Conservation (phyloP, 2,329 filamentous ascomycete species). For the Cladosporium sp. region DNA sequence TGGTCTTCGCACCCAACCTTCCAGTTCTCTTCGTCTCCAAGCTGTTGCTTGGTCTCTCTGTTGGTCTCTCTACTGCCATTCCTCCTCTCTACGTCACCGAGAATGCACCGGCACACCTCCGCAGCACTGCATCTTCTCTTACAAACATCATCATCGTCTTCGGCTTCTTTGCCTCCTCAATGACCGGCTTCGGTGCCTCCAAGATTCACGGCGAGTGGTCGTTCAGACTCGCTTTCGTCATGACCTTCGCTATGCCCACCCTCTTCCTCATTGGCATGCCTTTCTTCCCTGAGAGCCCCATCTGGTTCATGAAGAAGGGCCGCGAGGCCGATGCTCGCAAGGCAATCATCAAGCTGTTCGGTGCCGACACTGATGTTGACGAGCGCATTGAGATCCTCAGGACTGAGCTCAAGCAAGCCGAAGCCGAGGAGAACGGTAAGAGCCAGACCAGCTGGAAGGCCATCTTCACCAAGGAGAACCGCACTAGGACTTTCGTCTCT, state of each 20-base stretch:
- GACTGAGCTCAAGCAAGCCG: slow-evolving; percentile 29
- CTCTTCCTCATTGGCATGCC: slow-evolving; percentile 30
- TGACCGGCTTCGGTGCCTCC: slow-evolving; percentile 32
- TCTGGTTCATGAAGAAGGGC: slow-evolving; percentile 77
- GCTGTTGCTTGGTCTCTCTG: slow-evolving; percentile 30
- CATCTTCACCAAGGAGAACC: slow-evolving; percentile 33
- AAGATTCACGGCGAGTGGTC: slow-evolving; percentile 32
- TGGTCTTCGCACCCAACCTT: slow-evolving; percentile 36
- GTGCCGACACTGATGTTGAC: slow-evolving; percentile 27
- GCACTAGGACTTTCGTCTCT: slow-evolving; percentile 31
- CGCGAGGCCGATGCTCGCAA: slow-evolving; percentile 61
- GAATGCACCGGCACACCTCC: slow-evolving; percentile 31
- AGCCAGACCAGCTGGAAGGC: slow-evolving; percentile 33
- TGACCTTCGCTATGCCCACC: slow-evolving; percentile 32
- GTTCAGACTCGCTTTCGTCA: slow-evolving; percentile 31
- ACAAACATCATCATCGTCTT: slow-evolving; percentile 34
- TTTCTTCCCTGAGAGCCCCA: slow-evolving; percentile 79
- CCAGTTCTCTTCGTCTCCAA: slow-evolving; percentile 35
- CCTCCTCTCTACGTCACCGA: slow-evolving; percentile 34
- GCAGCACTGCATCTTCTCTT: slow-evolving; percentile 31
- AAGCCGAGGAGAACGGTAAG: slow-evolving; percentile 26
- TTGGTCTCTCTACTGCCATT: slow-evolving; percentile 31
- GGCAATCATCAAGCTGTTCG: slow-evolving; percentile 30
- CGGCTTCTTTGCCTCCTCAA: slow-evolving; percentile 32
- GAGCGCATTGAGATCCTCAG: slow-evolving; percentile 27